Evolutionary conservation across 2,329 filamentous ascomycete species (phyloP), one percentile per base, ranked within the genome.

Genomic region (Colletotrichum magnum): DNA sequence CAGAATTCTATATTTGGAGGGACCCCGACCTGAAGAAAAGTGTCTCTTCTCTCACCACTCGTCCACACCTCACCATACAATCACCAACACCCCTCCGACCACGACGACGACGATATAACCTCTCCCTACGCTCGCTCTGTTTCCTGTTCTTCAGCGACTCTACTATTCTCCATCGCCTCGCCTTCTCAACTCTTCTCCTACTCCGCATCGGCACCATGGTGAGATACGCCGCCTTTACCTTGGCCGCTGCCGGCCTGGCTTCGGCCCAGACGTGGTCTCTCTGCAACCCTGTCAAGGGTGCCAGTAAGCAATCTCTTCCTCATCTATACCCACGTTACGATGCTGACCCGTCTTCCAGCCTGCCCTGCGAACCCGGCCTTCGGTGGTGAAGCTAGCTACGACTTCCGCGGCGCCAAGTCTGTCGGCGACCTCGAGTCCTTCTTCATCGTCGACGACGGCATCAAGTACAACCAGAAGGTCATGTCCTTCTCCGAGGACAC

Each of bases 391-490:
- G 58, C 56, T 56, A 41, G 5, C 48, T 71, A 60, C 58, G 60
- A 72, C 60, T 72, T 72, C 60, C 56, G 58, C n/a, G 43, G 18
- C 5, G 57, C 67, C 76, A 83, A 79, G 48, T 75, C 77, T 32
- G 56, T 71, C 50, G 82, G 80, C 50, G 76, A 76, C 48, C 77
- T 80, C 71, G 72, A 80, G 77, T 78, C 75, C 68, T 85, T 88
- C 72, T 93, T 92, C 79, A 88, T 84, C 1, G 80, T 87, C 10
- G 87, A 88, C 53, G 78, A 78, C 68, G 83, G 87, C 58, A 84
- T 81, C 5, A 76, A 76, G 26, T 79, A 82, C 69, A 75, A 77
- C 66, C 78, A 80, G 58, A 78, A 79, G 74, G 76, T 79, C 15
- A 69, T 80, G 56, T 77, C 78, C 72, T 72, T 72, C 60, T 83